phyloP scores from a whole-genome alignment of 2,329 filamentous ascomycete species.

The Ceratocystis ficicola region DNA sequence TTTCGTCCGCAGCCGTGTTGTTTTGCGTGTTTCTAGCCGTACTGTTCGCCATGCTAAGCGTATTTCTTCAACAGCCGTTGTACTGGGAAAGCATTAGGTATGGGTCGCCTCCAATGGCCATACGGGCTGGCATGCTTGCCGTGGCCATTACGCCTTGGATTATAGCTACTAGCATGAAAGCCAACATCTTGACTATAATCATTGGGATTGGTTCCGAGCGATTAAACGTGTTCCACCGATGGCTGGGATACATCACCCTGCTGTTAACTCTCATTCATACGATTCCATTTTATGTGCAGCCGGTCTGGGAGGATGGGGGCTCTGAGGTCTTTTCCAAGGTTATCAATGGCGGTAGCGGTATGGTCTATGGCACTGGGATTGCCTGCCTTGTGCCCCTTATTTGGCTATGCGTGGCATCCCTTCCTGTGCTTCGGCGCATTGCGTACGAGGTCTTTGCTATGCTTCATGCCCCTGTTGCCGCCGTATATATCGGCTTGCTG shows the following conservation, averaged over 20 bases:
- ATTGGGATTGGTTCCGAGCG: conserved; percentile 88
- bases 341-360: conserved; percentile 51
- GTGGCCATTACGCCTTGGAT: conserved; percentile 91
- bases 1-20: conserved; percentile 66
- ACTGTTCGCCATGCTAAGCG: conserved; percentile 64
- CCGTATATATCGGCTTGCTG: conserved; percentile 68
- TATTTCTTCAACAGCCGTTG: conserved; percentile 74
- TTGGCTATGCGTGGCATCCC: conserved; percentile 74
- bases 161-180: conserved; percentile 77
- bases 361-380: conserved; percentile 75
- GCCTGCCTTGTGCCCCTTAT: conserved; percentile 69
- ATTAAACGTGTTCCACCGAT: conserved; percentile 84
- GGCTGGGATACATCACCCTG: conserved; percentile 77
- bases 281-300: conserved; percentile 79
- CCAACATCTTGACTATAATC: conserved; percentile 69
- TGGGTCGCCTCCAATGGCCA: conserved; percentile 77
- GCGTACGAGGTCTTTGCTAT: conserved; percentile 80
- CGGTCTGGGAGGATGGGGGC: conserved; percentile 70
- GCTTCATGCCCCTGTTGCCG: conserved; percentile 69
- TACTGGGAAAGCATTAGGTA: conserved; percentile 80
- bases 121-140: conserved; percentile 82
- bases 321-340: conserved; percentile 57
- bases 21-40: conserved; percentile 55
- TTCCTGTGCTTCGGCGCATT: conserved; percentile 61
- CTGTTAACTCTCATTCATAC: conserved; percentile 74